Evolutionary conservation across 108 stramenopile genomes (phyloP).

Genomic region (Discostella pseudostelligera): DNA sequence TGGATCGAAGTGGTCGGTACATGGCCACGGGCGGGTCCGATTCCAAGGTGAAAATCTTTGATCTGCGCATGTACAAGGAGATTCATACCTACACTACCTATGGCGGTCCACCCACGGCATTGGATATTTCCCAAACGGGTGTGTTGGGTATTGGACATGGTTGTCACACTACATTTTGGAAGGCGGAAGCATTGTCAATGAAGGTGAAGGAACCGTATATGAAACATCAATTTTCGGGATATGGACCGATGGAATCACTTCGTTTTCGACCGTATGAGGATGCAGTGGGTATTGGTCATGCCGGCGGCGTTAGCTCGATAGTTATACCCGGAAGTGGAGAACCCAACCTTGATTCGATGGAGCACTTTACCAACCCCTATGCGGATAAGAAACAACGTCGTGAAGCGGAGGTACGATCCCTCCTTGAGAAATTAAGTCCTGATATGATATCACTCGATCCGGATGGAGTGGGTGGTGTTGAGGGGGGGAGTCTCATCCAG

Average conservation of each 20-base stretch:
- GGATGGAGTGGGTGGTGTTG: constrained; percentile 83
- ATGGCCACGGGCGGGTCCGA: constrained; percentile 93
- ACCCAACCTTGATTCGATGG: constrained; percentile 92
- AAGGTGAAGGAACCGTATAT: constrained; percentile 90
- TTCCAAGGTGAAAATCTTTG: constrained; percentile 90
- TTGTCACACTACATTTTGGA: constrained; percentile 89
- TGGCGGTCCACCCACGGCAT: constrained; percentile 60
- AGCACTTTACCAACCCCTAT: constrained; percentile 91
- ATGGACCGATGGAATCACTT: constrained; percentile 63
- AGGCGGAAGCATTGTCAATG: constrained; percentile 63
- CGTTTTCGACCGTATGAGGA: constrained; percentile 98
- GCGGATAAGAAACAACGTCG: constrained; percentile 87
- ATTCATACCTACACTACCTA: constrained; percentile 61
- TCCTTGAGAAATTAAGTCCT: constrained; percentile 93
- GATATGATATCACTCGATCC: constrained; percentile 96
- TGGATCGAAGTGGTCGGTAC: constrained; percentile 77
- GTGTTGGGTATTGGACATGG: constrained; percentile 88
- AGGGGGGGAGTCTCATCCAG: constrained; percentile 63
- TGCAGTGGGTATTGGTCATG: constrained; percentile 94
- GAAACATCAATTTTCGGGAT: constrained; percentile 73
- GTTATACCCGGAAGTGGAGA: constrained; percentile 97
- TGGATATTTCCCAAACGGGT: constrained; percentile 93
- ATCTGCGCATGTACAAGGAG: constrained; percentile 84
- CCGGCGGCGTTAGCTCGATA: constrained; percentile 84
- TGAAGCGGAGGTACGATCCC: constrained; percentile 92